A percentile compares a stretch with the other conserved stretches of the same genome.
phyloP scores from a whole-genome alignment of 2,329 filamentous ascomycete genomes.

The Colletotrichum eleusines region DNA sequence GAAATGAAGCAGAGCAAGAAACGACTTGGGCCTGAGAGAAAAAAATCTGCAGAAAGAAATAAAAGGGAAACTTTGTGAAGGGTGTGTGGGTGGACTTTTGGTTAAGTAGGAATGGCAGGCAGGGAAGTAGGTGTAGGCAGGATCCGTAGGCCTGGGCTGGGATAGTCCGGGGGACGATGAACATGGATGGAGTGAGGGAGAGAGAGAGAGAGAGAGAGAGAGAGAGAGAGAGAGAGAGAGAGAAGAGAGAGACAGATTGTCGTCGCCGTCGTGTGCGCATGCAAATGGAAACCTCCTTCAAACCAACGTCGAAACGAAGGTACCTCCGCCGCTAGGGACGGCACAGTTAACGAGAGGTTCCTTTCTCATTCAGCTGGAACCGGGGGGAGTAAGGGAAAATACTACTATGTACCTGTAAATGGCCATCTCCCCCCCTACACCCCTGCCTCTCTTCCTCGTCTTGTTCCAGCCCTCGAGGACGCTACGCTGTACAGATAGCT shows the following conservation, averaged over 20 bases:
- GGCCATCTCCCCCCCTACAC: too few species aligned
- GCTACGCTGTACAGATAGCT: not conserved
- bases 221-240: constrained; percentile 13
- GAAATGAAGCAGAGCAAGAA: constrained; percentile 18
- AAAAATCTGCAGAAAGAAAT: constrained; percentile 34
- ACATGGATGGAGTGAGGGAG: constrained; percentile 8
- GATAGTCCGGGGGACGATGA: constrained; percentile 23
- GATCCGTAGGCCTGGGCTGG: constrained; percentile 24
- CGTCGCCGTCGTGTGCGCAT: constrained; percentile 38
- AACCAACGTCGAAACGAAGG: constrained; percentile 42
- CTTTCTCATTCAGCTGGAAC: constrained; percentile 11
- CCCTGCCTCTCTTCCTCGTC: not conserved
- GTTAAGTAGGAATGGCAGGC: constrained; percentile 37
- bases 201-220: constrained; percentile 11
- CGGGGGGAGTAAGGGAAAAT: not conserved
- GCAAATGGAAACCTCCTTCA: constrained; percentile 43
- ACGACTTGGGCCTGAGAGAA: constrained; percentile 15
- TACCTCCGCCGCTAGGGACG: constrained; percentile 21
- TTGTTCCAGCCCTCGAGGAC: not conserved
- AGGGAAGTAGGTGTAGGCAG: constrained; percentile 13
- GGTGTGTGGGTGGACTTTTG: constrained; percentile 42
- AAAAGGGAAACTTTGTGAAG: constrained; percentile 7
- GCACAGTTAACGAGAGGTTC: constrained; percentile 2
- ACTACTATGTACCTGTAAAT: too few species aligned
- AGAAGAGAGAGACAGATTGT: constrained; percentile 9